Evolutionary conservation across 345 rosid species (phyloP).

Genomic region (Aethionema arabicum): DNA sequence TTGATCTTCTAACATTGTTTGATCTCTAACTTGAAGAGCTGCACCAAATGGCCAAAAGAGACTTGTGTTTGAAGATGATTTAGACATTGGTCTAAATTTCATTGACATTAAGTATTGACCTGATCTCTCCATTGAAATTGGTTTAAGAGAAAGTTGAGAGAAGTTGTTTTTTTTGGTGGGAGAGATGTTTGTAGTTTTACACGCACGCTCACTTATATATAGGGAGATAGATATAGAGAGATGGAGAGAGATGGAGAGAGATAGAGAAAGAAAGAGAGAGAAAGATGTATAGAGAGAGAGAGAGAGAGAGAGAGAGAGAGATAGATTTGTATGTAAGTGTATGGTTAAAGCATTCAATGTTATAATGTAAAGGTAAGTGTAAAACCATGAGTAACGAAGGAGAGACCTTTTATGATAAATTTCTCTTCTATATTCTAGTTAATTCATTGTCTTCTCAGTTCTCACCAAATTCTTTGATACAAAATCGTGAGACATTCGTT

Average conservation of each 20-base stretch:
- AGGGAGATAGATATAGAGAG: constrained; percentile 26
- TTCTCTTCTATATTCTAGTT: constrained; percentile 32
- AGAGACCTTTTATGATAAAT: constrained; percentile 33
- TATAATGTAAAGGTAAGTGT: constrained; percentile 31
- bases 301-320: not conserved
- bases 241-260: not conserved
- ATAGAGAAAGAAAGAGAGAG: not conserved
- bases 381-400: constrained; percentile 38
- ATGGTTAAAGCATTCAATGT: constrained; percentile 38
- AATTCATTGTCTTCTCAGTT: constrained; percentile 24
- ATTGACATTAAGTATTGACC: constrained; percentile 31
- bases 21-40: not conserved
- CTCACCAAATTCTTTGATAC: too few relatives aligned
- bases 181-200: constrained; percentile 13
- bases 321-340: constrained; percentile 4
- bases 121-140: constrained; percentile 26
- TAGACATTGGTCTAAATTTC: constrained; percentile 30
- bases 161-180: not conserved
- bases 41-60: constrained; percentile 29
- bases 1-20: constrained; percentile 74
- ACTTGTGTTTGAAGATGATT: constrained; percentile 14
- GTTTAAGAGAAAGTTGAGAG: constrained; percentile 6
- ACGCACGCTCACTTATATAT: constrained; percentile 28
- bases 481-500: too few relatives aligned
- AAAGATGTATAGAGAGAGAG: constrained; percentile 27